Evolutionary conservation across 345 rosid genomes (phyloP), one percentile per base, ranked within the genome.

Genomic region (Salix udensis): DNA sequence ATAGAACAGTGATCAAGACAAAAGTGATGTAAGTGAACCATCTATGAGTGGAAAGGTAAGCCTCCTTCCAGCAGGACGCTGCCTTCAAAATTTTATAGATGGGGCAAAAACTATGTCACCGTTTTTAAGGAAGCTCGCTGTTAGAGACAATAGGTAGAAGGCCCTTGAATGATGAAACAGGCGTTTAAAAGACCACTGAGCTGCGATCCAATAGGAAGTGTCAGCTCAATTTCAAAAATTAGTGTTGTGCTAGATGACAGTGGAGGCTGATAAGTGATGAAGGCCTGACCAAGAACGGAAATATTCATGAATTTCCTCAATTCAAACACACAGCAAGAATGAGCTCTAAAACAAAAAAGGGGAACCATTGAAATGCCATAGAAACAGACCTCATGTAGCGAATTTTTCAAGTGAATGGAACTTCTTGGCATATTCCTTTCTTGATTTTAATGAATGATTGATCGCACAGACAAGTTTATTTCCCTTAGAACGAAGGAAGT

Each of bases 401-500:
- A 76, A n/a, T 93, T 79, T 73, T 34, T 96, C 97, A 67, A 96
- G 87, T 71, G 94, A 88, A 55, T 28, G 73, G 70, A 96, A 93
- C 81, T 96, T 96, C 31, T 85, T 71, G 37, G 89, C 89, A 71
- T 85, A 88, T 83, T 95, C 96, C 71, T 80, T 81, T 69, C 98
- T 87, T 10, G 97, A 95, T 86, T 91, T 91, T 21, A 76, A 75
- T 44, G 98, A 91, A 75, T 93, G 93, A 78, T 95, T 93, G 37
- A 98, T 95, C n/a, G 93, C 96, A 80, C 90, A 95, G 60, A 93
- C 86, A 40, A 91, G 81, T 78, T 85, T 89, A 87, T 95, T 93
- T 75, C 98, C 98, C 93, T 91, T 89, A 37, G 97, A 91, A 39
- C 97, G 94, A 77, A 95, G 90, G 81, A 85, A 40, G 39, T 92